These are phyloP conservation scores for Amylocystis lapponica DNA, from an alignment of 768 basidiomycete genomes.

Conservation along the genomic window DNA sequence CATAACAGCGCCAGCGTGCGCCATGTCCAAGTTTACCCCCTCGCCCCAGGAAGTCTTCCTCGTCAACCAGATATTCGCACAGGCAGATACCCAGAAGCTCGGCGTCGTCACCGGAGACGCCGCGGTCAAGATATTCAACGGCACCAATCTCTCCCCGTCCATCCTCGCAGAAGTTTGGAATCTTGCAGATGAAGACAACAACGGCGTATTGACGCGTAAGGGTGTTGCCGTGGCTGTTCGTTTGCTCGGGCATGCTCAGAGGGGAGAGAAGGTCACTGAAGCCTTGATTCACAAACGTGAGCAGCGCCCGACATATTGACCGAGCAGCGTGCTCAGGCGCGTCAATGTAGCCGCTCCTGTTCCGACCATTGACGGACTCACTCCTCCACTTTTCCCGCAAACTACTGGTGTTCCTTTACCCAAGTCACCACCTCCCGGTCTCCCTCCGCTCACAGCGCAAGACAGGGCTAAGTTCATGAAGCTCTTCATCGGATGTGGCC, in stretches of 20 bases:
- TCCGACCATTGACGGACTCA: constrained; percentile 71
- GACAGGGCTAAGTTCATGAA: constrained; percentile 82
- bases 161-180: constrained; percentile 92
- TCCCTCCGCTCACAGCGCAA: constrained; percentile 69
- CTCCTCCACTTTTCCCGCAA: constrained; percentile 46
- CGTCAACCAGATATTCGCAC: constrained; percentile 66
- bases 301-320: constrained; percentile 23
- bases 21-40: constrained; percentile 43
- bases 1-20: background rate
- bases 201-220: constrained; percentile 85
- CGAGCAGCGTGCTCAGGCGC: constrained; percentile 7
- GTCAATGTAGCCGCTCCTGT: constrained; percentile 67
- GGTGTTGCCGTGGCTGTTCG: constrained; percentile 86
- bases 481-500: constrained; percentile 69
- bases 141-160: constrained; percentile 72
- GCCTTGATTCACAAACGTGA: constrained; percentile 68
- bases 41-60: constrained; percentile 48
- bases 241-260: constrained; percentile 90
- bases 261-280: constrained; percentile 61
- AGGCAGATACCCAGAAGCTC: constrained; percentile 71
- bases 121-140: constrained; percentile 81
- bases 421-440: constrained; percentile 47
- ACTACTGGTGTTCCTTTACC: constrained; percentile 43
- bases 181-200: constrained; percentile 89
- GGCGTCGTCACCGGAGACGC: constrained; percentile 87